Evolutionary conservation across 2,329 filamentous ascomycete species (phyloP).

Genomic region (Aspergillus texensis): DNA sequence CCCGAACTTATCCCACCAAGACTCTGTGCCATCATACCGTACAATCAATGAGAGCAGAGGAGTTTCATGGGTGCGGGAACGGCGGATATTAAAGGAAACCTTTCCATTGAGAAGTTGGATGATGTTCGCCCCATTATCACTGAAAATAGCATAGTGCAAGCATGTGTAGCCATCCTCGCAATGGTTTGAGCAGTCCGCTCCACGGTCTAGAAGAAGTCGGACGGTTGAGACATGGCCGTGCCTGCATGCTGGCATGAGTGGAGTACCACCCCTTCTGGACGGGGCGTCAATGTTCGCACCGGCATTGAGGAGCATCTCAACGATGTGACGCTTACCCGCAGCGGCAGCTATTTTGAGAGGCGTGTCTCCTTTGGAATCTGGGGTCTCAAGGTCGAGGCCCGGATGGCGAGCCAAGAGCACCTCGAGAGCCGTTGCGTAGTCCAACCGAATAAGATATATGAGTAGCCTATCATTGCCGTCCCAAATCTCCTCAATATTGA

Average conservation of each 20-base stretch:
- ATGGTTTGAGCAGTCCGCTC: conserved; percentile 2
- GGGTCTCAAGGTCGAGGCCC: conserved; percentile 8
- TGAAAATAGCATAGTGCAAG: conserved; percentile 14
- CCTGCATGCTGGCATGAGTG: conserved; percentile 14
- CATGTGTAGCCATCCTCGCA: conserved; percentile 11
- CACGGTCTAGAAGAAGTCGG: background rate
- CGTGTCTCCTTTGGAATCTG: conserved; percentile 1
- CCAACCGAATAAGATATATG: conserved; percentile 5
- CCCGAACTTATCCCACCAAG: conserved; percentile 6
- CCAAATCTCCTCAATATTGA: conserved; percentile 2
- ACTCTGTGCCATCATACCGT: background rate
- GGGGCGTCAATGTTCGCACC: conserved; percentile 5
- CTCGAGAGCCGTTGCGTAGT: background rate
- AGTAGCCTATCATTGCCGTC: conserved; percentile 3
- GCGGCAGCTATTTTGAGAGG: conserved; percentile 11
- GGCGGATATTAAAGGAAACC: conserved; percentile 5
- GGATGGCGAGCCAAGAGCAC: background rate
- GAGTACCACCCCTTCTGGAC: conserved; percentile 6
- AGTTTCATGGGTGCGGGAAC: background rate
- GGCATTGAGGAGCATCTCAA: background rate
- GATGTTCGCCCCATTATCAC: background rate
- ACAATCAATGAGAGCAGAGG: conserved; percentile 10
- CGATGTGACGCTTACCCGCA: background rate
- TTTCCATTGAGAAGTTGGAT: background rate
- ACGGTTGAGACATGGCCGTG: conserved; percentile 1